These are phyloP conservation scores for Phytophthora colocasiae DNA, from an alignment of 352 stramenopile species.

Conservation along the genomic window DNA sequence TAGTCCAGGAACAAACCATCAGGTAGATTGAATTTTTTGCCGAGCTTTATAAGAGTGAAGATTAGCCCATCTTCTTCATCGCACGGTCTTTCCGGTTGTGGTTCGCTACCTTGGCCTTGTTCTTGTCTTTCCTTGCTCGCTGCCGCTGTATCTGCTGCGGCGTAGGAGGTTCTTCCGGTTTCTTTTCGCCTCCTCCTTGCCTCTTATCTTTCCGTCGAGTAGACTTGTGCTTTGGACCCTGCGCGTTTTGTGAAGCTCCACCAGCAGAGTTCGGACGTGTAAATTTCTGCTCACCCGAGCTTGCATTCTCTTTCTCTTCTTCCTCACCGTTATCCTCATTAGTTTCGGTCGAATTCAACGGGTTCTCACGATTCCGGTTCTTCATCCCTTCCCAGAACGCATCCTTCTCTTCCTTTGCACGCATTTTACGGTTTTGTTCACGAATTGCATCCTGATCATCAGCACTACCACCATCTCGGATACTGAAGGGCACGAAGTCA, in stretches of 20 bases:
- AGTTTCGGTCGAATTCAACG: constrained; percentile 7
- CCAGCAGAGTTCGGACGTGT: constrained; percentile 2
- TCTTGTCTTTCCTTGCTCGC: constrained; percentile 65
- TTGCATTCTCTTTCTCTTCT: constrained; percentile 29
- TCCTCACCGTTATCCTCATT: constrained; percentile 33
- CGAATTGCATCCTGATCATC: constrained; percentile 66
- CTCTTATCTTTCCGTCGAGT: constrained; percentile 39
- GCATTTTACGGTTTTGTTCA: constrained; percentile 59
- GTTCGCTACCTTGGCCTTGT: constrained; percentile 85
- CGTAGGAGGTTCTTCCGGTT: constrained; percentile 29
- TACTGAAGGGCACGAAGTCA: constrained; percentile 75
- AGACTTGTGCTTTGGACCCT: constrained; percentile 21
- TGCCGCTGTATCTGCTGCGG: constrained; percentile 52
- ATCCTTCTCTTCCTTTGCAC: constrained; percentile 64
- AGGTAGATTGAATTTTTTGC: constrained; percentile 6
- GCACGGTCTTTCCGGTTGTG: constrained; percentile 86
- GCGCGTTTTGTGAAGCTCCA: constrained; percentile 1
- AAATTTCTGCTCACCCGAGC: constrained; percentile 14
- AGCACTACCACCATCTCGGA: constrained; percentile 48
- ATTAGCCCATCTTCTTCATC: constrained; percentile 78
- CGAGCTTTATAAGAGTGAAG: constrained; percentile 5
- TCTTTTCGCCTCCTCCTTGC: constrained; percentile 28
- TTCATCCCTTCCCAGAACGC: constrained; percentile 78
- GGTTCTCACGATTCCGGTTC: constrained; percentile 56
- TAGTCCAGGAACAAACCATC: constrained; percentile 6